Percentiles rank a stretch among this genome's conserved stretches.
Evolutionary conservation across 1,284 basidiomycete genomes (phyloP).

Genomic region (Malassezia nana): DNA sequence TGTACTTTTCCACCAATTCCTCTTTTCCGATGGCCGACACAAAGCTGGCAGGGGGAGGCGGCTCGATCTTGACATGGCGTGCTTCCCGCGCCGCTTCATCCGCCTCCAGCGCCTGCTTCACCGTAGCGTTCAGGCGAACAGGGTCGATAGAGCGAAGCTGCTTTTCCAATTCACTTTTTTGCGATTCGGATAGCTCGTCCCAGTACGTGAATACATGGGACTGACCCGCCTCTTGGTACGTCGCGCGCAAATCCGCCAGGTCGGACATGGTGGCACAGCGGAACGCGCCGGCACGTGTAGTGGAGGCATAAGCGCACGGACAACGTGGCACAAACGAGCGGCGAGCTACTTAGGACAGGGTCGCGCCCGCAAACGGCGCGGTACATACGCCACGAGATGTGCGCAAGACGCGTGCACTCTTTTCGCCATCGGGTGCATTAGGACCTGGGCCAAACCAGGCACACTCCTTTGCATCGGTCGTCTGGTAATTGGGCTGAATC

Average conservation of each 20-base stretch:
- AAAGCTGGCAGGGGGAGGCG: constrained; percentile 29
- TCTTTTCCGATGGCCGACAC: constrained; percentile 32
- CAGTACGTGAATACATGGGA: constrained; percentile 81
- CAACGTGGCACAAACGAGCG: background rate
- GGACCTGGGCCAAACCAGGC: constrained; percentile 43
- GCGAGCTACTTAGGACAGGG: constrained; percentile 26
- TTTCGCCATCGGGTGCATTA: constrained; percentile 34
- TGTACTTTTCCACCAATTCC: constrained; percentile 52
- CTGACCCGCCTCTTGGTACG: constrained; percentile 64
- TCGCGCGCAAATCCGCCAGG: constrained; percentile 12
- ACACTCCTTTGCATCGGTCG: constrained; percentile 28
- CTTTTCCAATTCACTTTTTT: constrained; percentile 59
- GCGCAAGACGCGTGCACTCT: constrained; percentile 32
- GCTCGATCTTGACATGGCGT: constrained; percentile 46
- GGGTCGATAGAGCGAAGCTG: constrained; percentile 80
- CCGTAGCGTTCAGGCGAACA: constrained; percentile 80
- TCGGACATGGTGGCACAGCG: constrained; percentile 14
- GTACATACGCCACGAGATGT: constrained; percentile 34
- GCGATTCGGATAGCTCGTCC: constrained; percentile 59
- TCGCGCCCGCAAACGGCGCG: constrained; percentile 37
- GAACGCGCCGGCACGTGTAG: background rate
- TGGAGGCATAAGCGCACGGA: background rate
- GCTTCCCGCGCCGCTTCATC: constrained; percentile 56
- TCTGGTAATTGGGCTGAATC: constrained; percentile 44
- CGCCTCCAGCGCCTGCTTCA: constrained; percentile 63